Conservation (phyloP, 2,329 filamentous ascomycete genomes). For the Periglandula ipomoeae region DNA sequence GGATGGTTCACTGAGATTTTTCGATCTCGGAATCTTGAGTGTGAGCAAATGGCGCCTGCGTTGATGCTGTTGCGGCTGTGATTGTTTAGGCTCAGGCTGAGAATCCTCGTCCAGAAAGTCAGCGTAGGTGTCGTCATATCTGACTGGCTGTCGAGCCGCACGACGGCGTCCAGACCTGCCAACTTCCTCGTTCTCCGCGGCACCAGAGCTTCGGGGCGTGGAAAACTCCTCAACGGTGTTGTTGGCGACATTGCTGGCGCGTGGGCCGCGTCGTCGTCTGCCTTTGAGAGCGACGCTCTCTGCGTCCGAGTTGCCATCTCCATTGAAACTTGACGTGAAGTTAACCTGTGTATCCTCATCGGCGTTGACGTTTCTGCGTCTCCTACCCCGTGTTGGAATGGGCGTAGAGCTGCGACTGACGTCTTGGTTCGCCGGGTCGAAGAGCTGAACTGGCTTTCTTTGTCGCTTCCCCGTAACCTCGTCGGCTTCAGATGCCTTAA, state of each 20-base stretch:
- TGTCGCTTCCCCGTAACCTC: constrained; percentile 43
- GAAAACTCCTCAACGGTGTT: constrained; percentile 17
- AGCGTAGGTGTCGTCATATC: constrained; percentile 8
- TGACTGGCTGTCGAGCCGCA: constrained; percentile 5
- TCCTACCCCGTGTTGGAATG: constrained; percentile 22
- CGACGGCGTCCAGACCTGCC: constrained; percentile 12
- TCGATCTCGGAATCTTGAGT: constrained; percentile 32
- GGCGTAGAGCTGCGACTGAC: constrained; percentile 45
- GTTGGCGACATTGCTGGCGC: constrained; percentile 16
- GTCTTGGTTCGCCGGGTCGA: constrained; percentile 42
- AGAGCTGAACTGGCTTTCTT: constrained; percentile 41
- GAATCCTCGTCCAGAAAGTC: constrained; percentile 12
- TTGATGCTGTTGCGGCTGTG: background rate
- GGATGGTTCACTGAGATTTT: constrained; percentile 29
- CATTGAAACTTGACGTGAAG: constrained; percentile 24
- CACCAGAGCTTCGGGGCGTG: constrained; percentile 10
- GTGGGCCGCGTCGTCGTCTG: constrained; percentile 21
- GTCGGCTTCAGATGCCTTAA: constrained; percentile 47
- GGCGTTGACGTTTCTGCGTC: constrained; percentile 22
- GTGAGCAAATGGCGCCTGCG: constrained; percentile 24
- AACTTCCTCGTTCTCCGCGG: constrained; percentile 2
- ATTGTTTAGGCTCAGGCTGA: constrained; percentile 16
- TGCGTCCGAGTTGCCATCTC: constrained; percentile 22
- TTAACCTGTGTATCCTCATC: constrained; percentile 18
- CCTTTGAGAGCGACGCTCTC: constrained; percentile 20